These are phyloP conservation scores for Leishmania martiniquensis DNA, from an alignment of 208 protist genomes.

Conservation along the genomic window DNA sequence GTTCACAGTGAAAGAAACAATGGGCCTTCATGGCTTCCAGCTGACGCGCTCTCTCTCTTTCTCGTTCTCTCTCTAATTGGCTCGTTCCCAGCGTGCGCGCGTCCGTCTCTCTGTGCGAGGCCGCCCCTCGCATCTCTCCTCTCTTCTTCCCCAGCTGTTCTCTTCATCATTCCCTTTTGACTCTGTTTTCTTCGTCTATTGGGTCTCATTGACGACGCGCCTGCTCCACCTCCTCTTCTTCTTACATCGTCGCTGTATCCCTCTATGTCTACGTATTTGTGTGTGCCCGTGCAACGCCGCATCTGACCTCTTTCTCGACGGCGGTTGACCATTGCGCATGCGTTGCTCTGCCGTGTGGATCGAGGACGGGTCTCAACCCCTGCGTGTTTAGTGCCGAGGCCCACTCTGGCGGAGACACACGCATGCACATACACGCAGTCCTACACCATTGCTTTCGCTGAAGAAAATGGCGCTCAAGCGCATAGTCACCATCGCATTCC, in stretches of 20 bases:
- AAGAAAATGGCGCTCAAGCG: background rate
- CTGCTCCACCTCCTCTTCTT: background rate
- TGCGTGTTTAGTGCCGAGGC: background rate
- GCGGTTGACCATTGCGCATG: background rate
- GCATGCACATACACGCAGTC: background rate
- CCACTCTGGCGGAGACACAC: background rate
- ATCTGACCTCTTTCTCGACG: background rate
- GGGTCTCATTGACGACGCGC: background rate
- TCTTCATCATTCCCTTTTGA: background rate
- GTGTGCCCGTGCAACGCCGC: background rate
- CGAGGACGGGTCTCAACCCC: background rate
- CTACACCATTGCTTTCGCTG: background rate
- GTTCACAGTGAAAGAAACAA: background rate
- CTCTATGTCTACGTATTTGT: constrained; percentile 9
- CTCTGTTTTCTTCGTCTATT: background rate
- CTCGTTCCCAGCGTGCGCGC: background rate
- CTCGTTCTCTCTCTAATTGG: background rate
- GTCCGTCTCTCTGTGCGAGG: background rate
- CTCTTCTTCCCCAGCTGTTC: background rate
- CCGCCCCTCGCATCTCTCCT: background rate
- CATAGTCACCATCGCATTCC: background rate
- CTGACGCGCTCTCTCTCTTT: background rate
- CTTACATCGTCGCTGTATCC: background rate
- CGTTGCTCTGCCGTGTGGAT: background rate
- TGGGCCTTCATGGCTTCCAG: no score